Evolutionary conservation across 2,329 filamentous ascomycete species (phyloP), one percentile per base, ranked within the genome.

Genomic region (Stylonectria norvegica): DNA sequence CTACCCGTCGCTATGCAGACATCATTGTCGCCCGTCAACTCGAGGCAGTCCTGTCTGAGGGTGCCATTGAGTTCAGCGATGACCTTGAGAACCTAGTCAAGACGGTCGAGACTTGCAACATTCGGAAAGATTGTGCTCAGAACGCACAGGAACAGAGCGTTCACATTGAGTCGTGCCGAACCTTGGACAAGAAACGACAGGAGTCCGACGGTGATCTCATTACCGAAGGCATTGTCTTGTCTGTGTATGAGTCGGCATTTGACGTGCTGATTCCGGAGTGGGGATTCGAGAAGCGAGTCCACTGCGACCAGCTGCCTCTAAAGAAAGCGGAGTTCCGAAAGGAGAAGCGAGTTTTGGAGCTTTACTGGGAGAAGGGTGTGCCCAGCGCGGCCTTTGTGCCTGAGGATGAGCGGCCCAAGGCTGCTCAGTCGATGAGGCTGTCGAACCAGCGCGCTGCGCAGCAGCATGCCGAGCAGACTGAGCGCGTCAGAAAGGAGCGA

Each of bases 251-350:
- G 68, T 97, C 93, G 19, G 93, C 93, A 15, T 98, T 98, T 63
- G 93, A 98, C 64, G 89, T 98, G 30, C 78, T 98, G 49, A 97
- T 98, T 63, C 93, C 93, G 5, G 90, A 98, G 62, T 98, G 89
- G 74, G 93, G 93, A 52, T 97, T 98, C 55, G 93, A 98, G 75
- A 98, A 98, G 81, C 88, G 93, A 50, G 93, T 98, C 37, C 93
- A 98, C 69, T 98, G 93, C 63, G 93, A 98, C 61, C 93, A 98
- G 72, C 76, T 98, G 62, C 93, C 93, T 20, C 73, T 98, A 54
- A 91, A 97, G 79, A 98, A 98, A 76, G 93, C 93, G n/a, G 93
- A 98, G 63, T 98, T 93, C 69, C 83, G 94, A 67, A 97, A 97
- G 76, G 89, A 95, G 63, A 88, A 90, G 71, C 83, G 93, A 40